phyloP scores from a whole-genome alignment of 768 basidiomycete species.

The Phylloporus sp. region DNA sequence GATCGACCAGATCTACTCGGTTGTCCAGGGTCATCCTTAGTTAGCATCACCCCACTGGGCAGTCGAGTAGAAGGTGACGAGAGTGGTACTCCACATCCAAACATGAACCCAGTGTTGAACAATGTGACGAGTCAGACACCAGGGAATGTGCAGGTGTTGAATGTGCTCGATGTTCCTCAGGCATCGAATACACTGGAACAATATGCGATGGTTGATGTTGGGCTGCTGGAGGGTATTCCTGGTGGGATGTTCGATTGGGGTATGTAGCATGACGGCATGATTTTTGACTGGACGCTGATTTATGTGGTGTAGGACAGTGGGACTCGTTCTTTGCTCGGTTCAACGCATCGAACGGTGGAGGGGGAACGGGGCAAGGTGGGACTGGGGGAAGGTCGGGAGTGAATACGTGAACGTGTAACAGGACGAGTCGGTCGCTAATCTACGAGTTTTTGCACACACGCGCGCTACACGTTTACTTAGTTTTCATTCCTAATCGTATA shows the following conservation, averaged over 20 bases:
- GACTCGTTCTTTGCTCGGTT: conserved; percentile 76
- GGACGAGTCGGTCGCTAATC: conserved; percentile 7
- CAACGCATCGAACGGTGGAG: conserved; percentile 13
- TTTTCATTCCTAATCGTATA: conserved; percentile 23
- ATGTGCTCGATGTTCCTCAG: conserved; percentile 62
- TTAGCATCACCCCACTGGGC: conserved; percentile 51
- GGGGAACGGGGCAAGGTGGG: not conserved
- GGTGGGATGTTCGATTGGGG: conserved; percentile 88
- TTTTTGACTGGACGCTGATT: not conserved
- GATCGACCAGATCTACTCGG: conserved; percentile 14
- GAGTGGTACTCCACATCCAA: conserved; percentile 34
- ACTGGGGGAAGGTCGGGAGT: not conserved
- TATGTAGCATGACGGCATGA: conserved; percentile 36
- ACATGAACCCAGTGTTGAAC: conserved; percentile 79
- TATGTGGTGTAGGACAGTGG: conserved; percentile 61
- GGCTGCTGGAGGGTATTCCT: conserved; percentile 74
- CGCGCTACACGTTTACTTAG: conserved; percentile 4
- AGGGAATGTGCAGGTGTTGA: conserved; percentile 72
- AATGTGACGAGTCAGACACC: conserved; percentile 31
- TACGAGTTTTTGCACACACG: not conserved
- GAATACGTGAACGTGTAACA: not conserved
- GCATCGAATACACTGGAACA: conserved; percentile 55
- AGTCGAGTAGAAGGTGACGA: conserved; percentile 31
- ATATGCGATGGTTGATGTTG: conserved; percentile 62
- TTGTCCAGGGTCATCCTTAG: conserved; percentile 40